phyloP scores from a whole-genome alignment of 2,329 filamentous ascomycete species.

The Fusarium setosum region DNA sequence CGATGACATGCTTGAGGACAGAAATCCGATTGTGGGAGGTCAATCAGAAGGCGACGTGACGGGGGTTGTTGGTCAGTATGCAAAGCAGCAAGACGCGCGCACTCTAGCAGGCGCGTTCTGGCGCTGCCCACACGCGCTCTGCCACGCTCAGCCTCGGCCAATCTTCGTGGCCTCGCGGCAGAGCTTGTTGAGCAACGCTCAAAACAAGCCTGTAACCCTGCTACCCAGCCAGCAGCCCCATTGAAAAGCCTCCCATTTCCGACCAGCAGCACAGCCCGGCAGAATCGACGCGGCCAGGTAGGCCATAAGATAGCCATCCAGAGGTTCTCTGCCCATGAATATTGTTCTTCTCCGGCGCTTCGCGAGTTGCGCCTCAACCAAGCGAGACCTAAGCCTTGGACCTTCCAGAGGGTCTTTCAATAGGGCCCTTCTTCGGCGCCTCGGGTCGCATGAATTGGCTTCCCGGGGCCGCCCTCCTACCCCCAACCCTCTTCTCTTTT shows the following conservation, averaged over 20 bases:
- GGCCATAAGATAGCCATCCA: not conserved
- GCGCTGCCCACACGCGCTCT: slow-evolving; percentile 20
- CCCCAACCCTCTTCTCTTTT: slow-evolving; percentile 25
- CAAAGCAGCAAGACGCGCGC: slow-evolving; percentile 21
- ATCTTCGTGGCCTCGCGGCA: slow-evolving; percentile 27
- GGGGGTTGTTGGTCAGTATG: not conserved
- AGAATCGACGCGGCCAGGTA: slow-evolving; percentile 4
- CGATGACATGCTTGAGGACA: not conserved
- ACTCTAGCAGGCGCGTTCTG: slow-evolving; percentile 25
- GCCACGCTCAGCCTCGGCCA: slow-evolving; percentile 26
- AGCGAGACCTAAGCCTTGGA: slow-evolving; percentile 9
- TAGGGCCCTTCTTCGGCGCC: slow-evolving; percentile 25
- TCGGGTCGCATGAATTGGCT: slow-evolving; percentile 42
- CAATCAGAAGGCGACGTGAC: slow-evolving; percentile 23
- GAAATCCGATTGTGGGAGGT: slow-evolving; percentile 13
- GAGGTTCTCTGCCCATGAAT: not conserved
- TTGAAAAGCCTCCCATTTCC: slow-evolving; percentile 8
- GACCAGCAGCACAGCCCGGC: not conserved
- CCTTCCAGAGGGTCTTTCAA: slow-evolving; percentile 9
- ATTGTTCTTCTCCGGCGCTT: slow-evolving; percentile 12
- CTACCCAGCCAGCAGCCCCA: not conserved
- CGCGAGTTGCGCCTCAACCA: slow-evolving; percentile 24
- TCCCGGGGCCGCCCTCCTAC: slow-evolving; percentile 35
- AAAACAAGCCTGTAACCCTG: not conserved
- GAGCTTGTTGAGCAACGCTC: slow-evolving; percentile 1